Base-by-base conservation (phyloP, 2,329 filamentous ascomycete species). In the Cytospora paraplurivora region DNA sequence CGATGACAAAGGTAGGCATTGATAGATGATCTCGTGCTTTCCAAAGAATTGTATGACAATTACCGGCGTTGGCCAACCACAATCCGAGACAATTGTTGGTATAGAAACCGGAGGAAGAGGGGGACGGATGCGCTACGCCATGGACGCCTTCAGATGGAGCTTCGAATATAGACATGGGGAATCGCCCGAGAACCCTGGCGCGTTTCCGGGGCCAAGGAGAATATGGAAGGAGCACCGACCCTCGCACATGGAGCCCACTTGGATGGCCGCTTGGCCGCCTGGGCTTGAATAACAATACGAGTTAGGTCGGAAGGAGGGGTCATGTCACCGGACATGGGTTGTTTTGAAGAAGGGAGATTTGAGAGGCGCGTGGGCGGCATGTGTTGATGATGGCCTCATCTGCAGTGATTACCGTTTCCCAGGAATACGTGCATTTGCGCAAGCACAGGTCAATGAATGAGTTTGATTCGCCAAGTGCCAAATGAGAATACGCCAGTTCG, bases 331-430 rank as follows among this genome's bases (percentile, higher is more conserved):
- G 33, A 44, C 59, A 61, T 55, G 59, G 59, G 59, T 55, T 50
- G 19, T 50, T 51, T 55, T 17, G 21, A 35, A 53, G 59, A 34
- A 50, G 19, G 53, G 41, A 51, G 49, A 32, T 33, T 53, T 51
- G 10, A 19, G 13, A 52, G 59, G 32, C 58, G 17, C 38, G 41
- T 37, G 59, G 59, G 38, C 49, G 47, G 59, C 33, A 54, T 38
- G 33, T 19, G 33, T 55, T 55, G 59, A 61, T 61, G 59, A 61
- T 61, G 59, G 59, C 59, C 59, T 61, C 59, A 61, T 55, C 59
- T 55, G 59, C 59, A 49, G 59, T 61, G 51, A 17, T 27, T 51
- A 10, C 50, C 49, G 27, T 54, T 32, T 50, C 34, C 58, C 17
- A 47, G 58, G 32, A 41, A 37, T 50, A 49, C n/a, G 58, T 35